Evolutionary conservation across 441 rosid genomes (phyloP), one percentile per base, ranked within the genome.

Genomic region (Erodium texanum): DNA sequence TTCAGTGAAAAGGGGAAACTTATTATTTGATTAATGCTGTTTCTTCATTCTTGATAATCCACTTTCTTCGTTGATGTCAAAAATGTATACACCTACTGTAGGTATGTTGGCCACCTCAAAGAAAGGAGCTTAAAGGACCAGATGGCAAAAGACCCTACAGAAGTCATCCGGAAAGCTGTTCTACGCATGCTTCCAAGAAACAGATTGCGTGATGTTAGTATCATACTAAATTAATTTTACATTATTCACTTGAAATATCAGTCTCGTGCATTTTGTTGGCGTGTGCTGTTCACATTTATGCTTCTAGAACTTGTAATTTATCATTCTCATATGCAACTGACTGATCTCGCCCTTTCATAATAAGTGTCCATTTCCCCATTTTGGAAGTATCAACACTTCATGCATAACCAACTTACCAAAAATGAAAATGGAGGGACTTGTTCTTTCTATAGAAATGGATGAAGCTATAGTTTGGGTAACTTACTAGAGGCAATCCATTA

Each of bases 101-200:
- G 99, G 63, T 96, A 92, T 78, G 64, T 89, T n/a, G 99, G 99
- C 66, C 82, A 93, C 85, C 91, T 96, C n/a, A 92, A 96, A 73
- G 92, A 96, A 83, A 92, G 98, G 79, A 89, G 81, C 79, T 83
- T 96, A 22, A 96, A 88, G 79, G 98, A 96, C 70, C 98, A 89
- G 82, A 74, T 93, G 86, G 89, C 89, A 29, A 92, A 89, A 78
- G 98, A 93, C 79, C 94, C 98, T 52, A 88, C 98, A 8, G 99
- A 96, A 83, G 99, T 89, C 77, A 88, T 96, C 62, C 98, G 97
- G 73, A 95, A 95, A 81, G 96, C 99, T 73, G 93, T 95, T 68
- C 69, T 90, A 32, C 98, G 97, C 61, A 95, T 92, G 99, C 97
- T 94, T 76, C 99, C 98, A 8, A 86, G 89, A 75, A 95, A 96